Conservation (phyloP, 2,329 filamentous ascomycete genomes). For the Apiospora marii region DNA sequence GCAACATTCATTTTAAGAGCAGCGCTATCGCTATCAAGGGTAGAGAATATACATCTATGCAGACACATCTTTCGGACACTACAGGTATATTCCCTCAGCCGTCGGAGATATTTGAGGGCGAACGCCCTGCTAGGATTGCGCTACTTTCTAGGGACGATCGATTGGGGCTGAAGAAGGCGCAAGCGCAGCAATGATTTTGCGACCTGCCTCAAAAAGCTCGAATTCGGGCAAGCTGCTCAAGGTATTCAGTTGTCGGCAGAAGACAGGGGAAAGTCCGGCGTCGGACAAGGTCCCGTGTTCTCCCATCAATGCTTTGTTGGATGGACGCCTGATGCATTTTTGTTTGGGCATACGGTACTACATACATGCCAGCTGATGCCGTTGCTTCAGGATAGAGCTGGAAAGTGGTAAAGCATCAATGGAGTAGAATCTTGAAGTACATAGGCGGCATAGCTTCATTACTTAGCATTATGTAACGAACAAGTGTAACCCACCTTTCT, state of each 20-base stretch:
- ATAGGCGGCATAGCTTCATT: background rate
- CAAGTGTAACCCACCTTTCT: background rate
- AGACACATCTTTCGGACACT: background rate
- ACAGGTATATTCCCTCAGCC: background rate
- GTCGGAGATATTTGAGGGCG: conserved; percentile 2
- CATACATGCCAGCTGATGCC: background rate
- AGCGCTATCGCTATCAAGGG: no score
- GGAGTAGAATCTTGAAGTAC: background rate
- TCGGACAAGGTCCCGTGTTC: background rate
- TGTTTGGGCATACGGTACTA: no score
- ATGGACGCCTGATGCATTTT: background rate
- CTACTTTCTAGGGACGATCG: conserved; percentile 4
- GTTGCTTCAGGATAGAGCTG: background rate
- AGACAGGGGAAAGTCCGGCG: conserved; percentile 21
- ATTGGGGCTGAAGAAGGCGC: conserved; percentile 9
- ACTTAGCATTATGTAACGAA: background rate
- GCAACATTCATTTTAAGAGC: no score
- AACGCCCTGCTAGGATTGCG: background rate
- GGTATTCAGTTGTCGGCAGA: background rate
- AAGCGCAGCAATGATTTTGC: conserved; percentile 5
- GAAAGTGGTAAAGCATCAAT: background rate
- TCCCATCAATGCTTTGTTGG: background rate
- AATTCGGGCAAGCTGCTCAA: background rate
- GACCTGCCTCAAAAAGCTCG: conserved; percentile 7
- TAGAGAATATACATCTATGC: background rate